Conservation (phyloP, 139 green algal genomes). For the Pycnococcus provasolii region DNA sequence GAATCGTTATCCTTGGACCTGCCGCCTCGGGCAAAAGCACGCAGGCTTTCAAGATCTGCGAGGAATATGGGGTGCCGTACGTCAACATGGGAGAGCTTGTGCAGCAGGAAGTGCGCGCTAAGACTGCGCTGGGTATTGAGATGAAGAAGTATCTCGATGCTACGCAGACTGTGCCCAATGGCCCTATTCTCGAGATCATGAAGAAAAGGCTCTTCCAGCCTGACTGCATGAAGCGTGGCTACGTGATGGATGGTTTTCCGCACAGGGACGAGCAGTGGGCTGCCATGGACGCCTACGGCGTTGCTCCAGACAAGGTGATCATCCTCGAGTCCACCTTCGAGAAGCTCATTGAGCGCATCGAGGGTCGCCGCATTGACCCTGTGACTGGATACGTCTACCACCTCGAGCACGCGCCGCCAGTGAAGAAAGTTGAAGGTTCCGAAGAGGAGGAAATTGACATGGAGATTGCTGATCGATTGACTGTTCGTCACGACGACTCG, state of each 20-base stretch:
- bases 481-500: constrained; percentile 41
- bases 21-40: constrained; percentile 53
- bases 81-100: constrained; percentile 17
- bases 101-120: not conserved
- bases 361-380: constrained; percentile 47
- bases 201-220: constrained; percentile 26
- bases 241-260: constrained; percentile 65
- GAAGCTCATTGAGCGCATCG: constrained; percentile 46
- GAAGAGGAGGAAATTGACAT: constrained; percentile 30
- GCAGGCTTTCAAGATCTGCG: constrained; percentile 35
- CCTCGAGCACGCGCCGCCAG: not conserved
- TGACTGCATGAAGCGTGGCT: constrained; percentile 48
- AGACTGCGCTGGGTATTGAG: constrained; percentile 39
- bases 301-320: constrained; percentile 37
- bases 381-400: constrained; percentile 29
- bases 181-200: constrained; percentile 32
- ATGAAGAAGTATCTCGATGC: constrained; percentile 54
- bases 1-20: constrained; percentile 51
- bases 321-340: constrained; percentile 47
- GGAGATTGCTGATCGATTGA: constrained; percentile 15
- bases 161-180: constrained; percentile 47
- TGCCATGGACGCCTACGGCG: not conserved
- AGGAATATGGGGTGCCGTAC: constrained; percentile 24
- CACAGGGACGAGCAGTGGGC: constrained; percentile 40
- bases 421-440: not conserved